These are phyloP conservation scores for Stipa capillata DNA, from an alignment of 176 grass and related monocot species.

Conservation along the genomic window DNA sequence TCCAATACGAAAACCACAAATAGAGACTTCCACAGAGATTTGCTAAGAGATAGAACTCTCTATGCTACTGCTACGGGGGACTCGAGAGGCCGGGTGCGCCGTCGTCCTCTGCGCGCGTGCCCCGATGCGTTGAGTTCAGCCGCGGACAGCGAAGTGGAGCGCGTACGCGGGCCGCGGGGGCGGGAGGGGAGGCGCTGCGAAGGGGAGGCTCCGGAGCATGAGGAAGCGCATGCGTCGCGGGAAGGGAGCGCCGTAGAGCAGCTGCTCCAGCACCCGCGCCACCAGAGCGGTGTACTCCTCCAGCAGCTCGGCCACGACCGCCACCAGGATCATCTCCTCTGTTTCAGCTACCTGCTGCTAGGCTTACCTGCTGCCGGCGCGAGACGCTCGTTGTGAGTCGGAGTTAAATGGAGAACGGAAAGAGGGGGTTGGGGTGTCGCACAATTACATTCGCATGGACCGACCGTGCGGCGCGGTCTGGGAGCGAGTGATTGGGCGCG, in stretches of 20 bases:
- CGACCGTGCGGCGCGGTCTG: background rate
- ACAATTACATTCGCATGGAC: too few relatives aligned
- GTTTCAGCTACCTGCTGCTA: background rate
- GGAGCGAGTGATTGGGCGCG: background rate
- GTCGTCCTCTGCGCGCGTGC: too few relatives aligned
- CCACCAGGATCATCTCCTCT: slow-evolving; percentile 31
- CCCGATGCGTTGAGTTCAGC: too few relatives aligned
- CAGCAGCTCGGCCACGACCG: slow-evolving; percentile 30
- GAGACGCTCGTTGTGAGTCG: background rate
- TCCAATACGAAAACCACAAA: too few relatives aligned
- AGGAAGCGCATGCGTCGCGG: slow-evolving; percentile 22
- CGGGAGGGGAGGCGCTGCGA: slow-evolving; percentile 18
- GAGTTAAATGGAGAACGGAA: too few relatives aligned
- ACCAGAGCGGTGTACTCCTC: slow-evolving; percentile 40
- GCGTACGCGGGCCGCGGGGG: background rate
- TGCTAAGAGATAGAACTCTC: too few relatives aligned
- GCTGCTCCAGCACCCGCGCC: slow-evolving; percentile 16
- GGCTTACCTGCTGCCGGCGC: too few relatives aligned
- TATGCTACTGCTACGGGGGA: too few relatives aligned
- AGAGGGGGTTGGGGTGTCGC: too few relatives aligned
- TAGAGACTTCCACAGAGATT: too few relatives aligned
- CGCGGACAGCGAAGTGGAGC: background rate
- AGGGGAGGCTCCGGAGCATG: slow-evolving; percentile 19
- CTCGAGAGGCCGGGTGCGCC: too few relatives aligned
- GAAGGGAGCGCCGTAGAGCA: slow-evolving; percentile 19